phyloP scores from a whole-genome alignment of 352 stramenopile species.

The Phytophthora multivora region DNA sequence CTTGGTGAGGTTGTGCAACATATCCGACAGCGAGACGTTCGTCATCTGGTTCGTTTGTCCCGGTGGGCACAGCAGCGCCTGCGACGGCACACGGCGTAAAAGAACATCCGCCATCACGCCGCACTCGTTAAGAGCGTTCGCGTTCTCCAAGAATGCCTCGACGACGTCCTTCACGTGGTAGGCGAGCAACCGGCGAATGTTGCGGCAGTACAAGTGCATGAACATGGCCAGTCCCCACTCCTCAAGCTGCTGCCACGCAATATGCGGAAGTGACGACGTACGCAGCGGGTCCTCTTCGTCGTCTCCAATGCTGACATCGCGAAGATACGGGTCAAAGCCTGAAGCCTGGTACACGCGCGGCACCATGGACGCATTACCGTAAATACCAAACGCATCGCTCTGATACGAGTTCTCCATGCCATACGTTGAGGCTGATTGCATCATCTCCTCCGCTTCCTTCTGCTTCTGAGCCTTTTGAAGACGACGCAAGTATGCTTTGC shows the following conservation, averaged over 20 bases:
- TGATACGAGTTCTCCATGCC: slow-evolving; percentile 55
- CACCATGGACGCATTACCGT: slow-evolving; percentile 67
- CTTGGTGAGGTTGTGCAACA: slow-evolving; percentile 66
- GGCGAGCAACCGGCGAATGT: slow-evolving; percentile 77
- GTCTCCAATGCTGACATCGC: slow-evolving; percentile 56
- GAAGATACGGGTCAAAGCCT: slow-evolving; percentile 75
- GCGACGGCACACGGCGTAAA: slow-evolving; percentile 65
- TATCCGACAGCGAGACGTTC: slow-evolving; percentile 82
- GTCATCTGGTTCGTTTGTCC: slow-evolving; percentile 77
- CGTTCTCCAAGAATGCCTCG: slow-evolving; percentile 82
- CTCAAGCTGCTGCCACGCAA: slow-evolving; percentile 79
- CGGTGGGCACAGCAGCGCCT: slow-evolving; percentile 77
- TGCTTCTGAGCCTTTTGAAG: slow-evolving; percentile 61
- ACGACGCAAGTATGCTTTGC: slow-evolving; percentile 71
- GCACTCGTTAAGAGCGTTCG: slow-evolving; percentile 77
- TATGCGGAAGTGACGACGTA: slow-evolving; percentile 71
- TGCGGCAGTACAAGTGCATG: slow-evolving; percentile 88
- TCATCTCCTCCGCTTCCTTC: slow-evolving; percentile 55
- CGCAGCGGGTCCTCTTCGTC: slow-evolving; percentile 78
- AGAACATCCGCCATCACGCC: slow-evolving; percentile 83
- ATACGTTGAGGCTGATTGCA: slow-evolving; percentile 49
- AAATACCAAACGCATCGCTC: slow-evolving; percentile 70
- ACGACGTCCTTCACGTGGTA: slow-evolving; percentile 88
- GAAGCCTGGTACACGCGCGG: slow-evolving; percentile 85
- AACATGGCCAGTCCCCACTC: slow-evolving; percentile 83